These are phyloP conservation scores for Pelagophyceae sp. DNA, from an alignment of 352 stramenopile species.

Conservation along the genomic window DNA sequence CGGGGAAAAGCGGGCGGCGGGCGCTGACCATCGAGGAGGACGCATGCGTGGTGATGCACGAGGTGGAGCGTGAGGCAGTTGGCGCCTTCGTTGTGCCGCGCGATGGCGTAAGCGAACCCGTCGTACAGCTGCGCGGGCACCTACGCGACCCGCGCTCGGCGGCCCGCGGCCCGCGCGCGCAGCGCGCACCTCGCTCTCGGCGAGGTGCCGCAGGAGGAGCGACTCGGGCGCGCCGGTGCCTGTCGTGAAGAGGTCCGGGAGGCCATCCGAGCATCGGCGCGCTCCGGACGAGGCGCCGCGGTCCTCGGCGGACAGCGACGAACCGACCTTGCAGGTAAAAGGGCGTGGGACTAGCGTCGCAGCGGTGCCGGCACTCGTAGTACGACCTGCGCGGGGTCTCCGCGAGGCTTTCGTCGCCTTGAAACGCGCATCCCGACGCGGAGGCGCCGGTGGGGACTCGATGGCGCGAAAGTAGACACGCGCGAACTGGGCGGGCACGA, in stretches of 20 bases:
- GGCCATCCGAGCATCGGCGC: no score
- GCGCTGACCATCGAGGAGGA: background rate
- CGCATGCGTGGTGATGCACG: background rate
- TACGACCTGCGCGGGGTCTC: no score
- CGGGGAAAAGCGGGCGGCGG: background rate
- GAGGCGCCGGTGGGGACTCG: no score
- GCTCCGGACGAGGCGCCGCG: no score
- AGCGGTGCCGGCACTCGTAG: background rate
- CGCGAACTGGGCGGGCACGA: background rate
- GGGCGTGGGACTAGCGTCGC: no score
- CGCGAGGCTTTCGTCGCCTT: no score
- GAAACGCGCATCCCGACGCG: no score
- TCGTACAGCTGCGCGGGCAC: conserved; percentile 5
- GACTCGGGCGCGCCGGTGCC: background rate
- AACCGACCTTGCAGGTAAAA: no score
- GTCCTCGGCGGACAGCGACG: no score
- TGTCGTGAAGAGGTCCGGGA: background rate
- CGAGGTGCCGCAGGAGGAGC: conserved; percentile 3
- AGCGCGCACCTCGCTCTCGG: background rate
- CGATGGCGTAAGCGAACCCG: conserved; percentile 7
- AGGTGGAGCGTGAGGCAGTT: conserved; percentile 2
- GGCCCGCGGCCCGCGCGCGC: no score
- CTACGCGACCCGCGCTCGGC: no score
- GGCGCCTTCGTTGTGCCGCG: background rate
- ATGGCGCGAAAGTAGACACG: background rate